Evolutionary conservation across 2,329 filamentous ascomycete genomes (phyloP).

Genomic region (Pleomassaria siparia): DNA sequence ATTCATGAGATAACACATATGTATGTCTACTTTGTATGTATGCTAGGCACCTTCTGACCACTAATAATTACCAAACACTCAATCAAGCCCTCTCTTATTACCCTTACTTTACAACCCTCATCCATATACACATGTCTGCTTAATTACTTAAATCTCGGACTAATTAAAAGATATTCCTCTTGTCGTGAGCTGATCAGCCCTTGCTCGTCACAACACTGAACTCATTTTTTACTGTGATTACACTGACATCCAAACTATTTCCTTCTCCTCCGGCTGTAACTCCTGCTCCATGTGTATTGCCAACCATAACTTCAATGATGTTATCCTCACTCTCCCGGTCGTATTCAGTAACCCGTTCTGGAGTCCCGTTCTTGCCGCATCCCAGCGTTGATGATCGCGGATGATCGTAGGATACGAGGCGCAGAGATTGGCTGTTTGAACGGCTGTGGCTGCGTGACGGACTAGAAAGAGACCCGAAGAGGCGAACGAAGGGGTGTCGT

Average conservation of each 20-base stretch:
- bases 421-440: slow-evolving; percentile 15
- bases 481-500: slow-evolving; percentile 21
- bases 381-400: slow-evolving; percentile 3
- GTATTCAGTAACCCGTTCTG: slow-evolving; percentile 9
- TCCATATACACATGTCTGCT: too few species aligned
- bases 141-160: too few species aligned
- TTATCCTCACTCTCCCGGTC: slow-evolving; percentile 21
- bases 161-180: too few species aligned
- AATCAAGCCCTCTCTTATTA: too few species aligned
- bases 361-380: slow-evolving; percentile 3
- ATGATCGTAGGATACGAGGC: slow-evolving; percentile 15
- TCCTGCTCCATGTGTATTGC: neutral
- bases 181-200: too few species aligned
- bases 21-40: too few species aligned
- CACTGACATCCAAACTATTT: slow-evolving; percentile 2
- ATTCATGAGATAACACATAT: too few species aligned
- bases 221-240: slow-evolving; percentile 24
- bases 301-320: slow-evolving; percentile 8
- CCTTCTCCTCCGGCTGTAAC: too few species aligned
- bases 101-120: too few species aligned
- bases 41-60: too few species aligned
- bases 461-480: slow-evolving; percentile 24
- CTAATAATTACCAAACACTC: too few species aligned
- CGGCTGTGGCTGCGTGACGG: slow-evolving; percentile 6
- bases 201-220: slow-evolving; percentile 14